Percentiles rank a stretch among this genome's conserved stretches.
Conservation (phyloP, 306 rosid genomes). For the Vicia sativa region DNA sequence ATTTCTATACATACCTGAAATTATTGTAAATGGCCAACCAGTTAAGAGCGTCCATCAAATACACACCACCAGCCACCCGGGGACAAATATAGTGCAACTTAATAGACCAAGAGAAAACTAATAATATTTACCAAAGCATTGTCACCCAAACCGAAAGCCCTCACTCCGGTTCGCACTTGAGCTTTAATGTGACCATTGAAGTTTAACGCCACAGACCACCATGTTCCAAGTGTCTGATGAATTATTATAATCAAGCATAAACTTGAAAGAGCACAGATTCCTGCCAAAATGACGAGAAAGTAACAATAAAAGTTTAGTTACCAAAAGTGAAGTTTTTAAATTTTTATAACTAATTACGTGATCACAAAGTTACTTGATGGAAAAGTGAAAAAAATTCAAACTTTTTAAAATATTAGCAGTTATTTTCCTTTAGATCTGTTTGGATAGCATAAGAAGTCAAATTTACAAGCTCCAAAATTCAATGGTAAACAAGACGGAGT, state of each 20-base stretch:
- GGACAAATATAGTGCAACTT: background rate
- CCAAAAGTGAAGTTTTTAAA: background rate
- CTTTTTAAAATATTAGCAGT: background rate
- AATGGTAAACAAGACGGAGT: background rate
- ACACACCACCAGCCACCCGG: background rate
- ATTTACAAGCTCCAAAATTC: background rate
- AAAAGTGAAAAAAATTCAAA: background rate
- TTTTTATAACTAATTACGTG: background rate
- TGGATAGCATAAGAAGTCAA: background rate
- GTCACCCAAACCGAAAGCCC: background rate
- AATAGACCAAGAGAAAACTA: background rate
- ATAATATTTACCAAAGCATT: background rate
- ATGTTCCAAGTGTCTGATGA: background rate
- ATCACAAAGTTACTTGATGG: background rate
- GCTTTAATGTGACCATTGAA: background rate
- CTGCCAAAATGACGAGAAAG: background rate
- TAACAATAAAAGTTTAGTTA: background rate
- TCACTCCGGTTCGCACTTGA: background rate
- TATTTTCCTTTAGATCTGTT: background rate
- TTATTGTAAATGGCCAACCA: constrained; percentile 1
- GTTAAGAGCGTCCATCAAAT: background rate
- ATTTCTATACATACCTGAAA: constrained; percentile 3
- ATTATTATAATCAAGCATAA: background rate
- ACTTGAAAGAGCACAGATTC: constrained; percentile 1
- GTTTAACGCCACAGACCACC: background rate